A percentile compares a stretch with the other conserved stretches of the same genome.
These are phyloP conservation scores for Calonectria honghensis DNA, from an alignment of 2,329 filamentous ascomycete genomes.

Conservation along the genomic window DNA sequence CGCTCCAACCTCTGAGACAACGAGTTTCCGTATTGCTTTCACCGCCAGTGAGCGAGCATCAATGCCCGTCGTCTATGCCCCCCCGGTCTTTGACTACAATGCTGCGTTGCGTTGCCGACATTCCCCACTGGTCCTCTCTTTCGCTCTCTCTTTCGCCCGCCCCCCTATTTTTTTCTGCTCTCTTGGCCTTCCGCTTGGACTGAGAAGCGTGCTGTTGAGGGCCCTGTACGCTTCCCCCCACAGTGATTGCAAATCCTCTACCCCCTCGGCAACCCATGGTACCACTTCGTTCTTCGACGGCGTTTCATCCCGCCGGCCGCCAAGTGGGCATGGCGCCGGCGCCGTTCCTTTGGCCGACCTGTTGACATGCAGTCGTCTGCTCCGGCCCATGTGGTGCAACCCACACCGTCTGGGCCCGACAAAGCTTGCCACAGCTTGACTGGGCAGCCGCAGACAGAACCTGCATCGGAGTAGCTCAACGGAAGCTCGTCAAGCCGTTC, in stretches of 20 bases:
- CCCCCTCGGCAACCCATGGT: constrained; percentile 46
- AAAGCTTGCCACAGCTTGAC: constrained; percentile 17
- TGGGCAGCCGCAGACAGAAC: constrained; percentile 12
- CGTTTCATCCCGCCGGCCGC: constrained; percentile 46
- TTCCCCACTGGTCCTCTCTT: constrained; percentile 23
- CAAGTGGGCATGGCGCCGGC: constrained; percentile 49
- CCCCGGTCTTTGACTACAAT: constrained; percentile 23
- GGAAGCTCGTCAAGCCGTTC: constrained; percentile 10
- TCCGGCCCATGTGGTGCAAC: constrained; percentile 23
- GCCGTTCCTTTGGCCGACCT: constrained; percentile 37
- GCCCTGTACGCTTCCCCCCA: constrained; percentile 31
- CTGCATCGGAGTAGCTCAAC: constrained; percentile 3
- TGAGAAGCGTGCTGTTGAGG: constrained; percentile 23
- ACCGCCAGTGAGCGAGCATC: constrained; percentile 31
- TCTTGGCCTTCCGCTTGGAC: constrained; percentile 16
- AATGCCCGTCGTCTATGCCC: not conserved
- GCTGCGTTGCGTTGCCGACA: constrained; percentile 3
- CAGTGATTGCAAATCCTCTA: constrained; percentile 36
- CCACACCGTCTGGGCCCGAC: constrained; percentile 21
- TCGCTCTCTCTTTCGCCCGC: constrained; percentile 9
- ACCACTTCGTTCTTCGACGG: constrained; percentile 46
- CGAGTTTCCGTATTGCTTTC: constrained; percentile 17
- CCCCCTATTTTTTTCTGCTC: constrained; percentile 2
- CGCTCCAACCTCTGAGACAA: constrained; percentile 27
- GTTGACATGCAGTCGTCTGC: constrained; percentile 32